Evolutionary conservation across 1,139 yeast species (phyloP).

Genomic region (Kodamaea arcana): DNA sequence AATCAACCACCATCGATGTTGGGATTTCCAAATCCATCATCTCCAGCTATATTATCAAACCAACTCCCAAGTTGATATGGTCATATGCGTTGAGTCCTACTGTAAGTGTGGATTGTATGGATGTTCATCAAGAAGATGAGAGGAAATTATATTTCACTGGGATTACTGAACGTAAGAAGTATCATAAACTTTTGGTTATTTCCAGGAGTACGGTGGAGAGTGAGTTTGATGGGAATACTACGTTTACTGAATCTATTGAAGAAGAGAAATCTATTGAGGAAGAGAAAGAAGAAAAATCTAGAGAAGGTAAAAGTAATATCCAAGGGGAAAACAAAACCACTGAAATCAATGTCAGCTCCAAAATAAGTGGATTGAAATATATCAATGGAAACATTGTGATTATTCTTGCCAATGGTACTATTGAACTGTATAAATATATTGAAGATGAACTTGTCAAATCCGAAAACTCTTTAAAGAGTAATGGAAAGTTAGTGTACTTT

Average conservation of each 20-base stretch:
- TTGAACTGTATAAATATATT: slow-evolving; percentile 26
- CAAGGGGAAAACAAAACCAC: slow-evolving; percentile 21
- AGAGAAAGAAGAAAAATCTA: too few relatives aligned
- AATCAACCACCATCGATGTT: slow-evolving; percentile 40
- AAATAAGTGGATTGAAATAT: slow-evolving; percentile 33
- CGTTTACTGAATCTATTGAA: slow-evolving; percentile 9
- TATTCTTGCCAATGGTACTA: slow-evolving; percentile 40
- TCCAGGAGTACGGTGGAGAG: slow-evolving; percentile 16
- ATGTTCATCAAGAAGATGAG: slow-evolving; percentile 22
- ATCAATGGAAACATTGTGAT: slow-evolving; percentile 33
- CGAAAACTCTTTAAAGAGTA: slow-evolving; percentile 3
- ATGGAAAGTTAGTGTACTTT: slow-evolving; percentile 17
- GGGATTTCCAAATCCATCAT: slow-evolving; percentile 78
- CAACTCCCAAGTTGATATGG: slow-evolving; percentile 78
- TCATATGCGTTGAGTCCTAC: slow-evolving; percentile 68
- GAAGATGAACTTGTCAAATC: slow-evolving; percentile 10
- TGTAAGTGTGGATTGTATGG: slow-evolving; percentile 44
- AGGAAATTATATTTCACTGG: slow-evolving; percentile 37
- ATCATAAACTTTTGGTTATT: slow-evolving; percentile 36
- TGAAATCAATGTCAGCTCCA: slow-evolving; percentile 15
- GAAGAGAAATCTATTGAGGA: too few relatives aligned
- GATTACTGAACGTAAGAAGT: slow-evolving; percentile 43
- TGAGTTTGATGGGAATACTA: slow-evolving; percentile 12
- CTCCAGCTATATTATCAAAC: slow-evolving; percentile 66
- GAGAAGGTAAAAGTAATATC: too few relatives aligned